phyloP scores from a whole-genome alignment of 176 grass and related monocot genomes.

The Alopecurus myosuroides region DNA sequence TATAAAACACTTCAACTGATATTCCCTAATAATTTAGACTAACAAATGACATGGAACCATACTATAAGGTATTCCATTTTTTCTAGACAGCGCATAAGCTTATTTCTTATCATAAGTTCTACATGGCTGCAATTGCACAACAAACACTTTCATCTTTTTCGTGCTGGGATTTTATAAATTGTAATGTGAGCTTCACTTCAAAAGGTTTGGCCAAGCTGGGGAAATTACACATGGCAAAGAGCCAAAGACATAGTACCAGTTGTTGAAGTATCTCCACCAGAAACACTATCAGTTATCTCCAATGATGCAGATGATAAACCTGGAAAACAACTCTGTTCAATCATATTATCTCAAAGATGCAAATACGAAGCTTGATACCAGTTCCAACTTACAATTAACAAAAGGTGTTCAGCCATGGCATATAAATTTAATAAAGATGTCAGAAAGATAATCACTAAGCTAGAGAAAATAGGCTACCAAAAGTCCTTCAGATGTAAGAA shows the following conservation, averaged over 20 bases:
- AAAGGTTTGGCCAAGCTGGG: neutral
- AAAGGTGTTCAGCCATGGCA: neutral
- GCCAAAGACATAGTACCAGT: constrained; percentile 50
- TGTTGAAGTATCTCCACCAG: constrained; percentile 40
- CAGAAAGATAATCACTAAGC: neutral
- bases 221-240: constrained; percentile 1
- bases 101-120: neutral
- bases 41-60: neutral
- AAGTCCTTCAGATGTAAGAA: neutral
- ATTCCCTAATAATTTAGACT: neutral
- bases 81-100: neutral
- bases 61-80: neutral
- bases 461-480: neutral
- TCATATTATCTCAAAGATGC: constrained; percentile 21
- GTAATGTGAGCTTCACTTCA: neutral
- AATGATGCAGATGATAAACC: constrained; percentile 86
- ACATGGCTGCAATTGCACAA: neutral
- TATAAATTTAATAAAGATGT: neutral
- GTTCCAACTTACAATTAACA: neutral
- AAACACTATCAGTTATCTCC: constrained; percentile 56
- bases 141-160: constrained; percentile 14
- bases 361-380: neutral
- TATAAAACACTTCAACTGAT: neutral
- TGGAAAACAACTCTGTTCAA: constrained; percentile 35
- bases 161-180: neutral